Evolutionary conservation across 306 rosid genomes (phyloP), one percentile per base, ranked within the genome.

Genomic region (Gleditsia sinensis): DNA sequence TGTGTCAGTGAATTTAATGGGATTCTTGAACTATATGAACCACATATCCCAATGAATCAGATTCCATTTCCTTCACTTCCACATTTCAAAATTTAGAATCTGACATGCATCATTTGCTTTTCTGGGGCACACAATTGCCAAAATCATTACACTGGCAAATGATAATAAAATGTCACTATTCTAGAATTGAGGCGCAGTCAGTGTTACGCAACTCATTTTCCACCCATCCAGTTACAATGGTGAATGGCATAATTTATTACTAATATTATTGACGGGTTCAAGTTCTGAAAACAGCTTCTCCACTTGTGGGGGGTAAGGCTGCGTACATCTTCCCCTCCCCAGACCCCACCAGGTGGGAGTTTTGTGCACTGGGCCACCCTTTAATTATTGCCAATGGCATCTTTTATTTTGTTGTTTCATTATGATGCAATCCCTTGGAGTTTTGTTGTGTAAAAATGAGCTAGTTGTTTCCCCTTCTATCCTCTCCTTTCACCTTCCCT

Each of bases 51-150:
- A 60, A 32, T 12, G 45, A 20, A 74, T 20, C 12, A 34, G 27
- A n/a, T n/a, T n/a, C n/a, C n/a, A n/a, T 37, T 74, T 72, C 69
- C 58, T 43, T 73, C 78, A 46, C 34, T 72, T 65, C 16, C 3
- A 9, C 16, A 17, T 49, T 68, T 51, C 49, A 17, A 25, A 55
- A 42, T 7, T 7, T 39, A 16, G 4, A 12, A 13, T 45, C 17
- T 74, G 53, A 19, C 6, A 30, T 28, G 19, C 36, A 45, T 55
- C 33, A 17, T 21, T 65, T 65, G 57, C 58, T 64, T 36, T 75
- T 33, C 24, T 23, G 59, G 3, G 14, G 30, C n/a, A 37, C 27
- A n/a, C 20, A n/a, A 63, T 24, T 75, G 56, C 11, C 28, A 36
- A 51, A 50, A 50, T 45, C 25, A 39, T 57, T 72, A 28, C n/a